These are phyloP conservation scores for Cyathus striatus DNA, from an alignment of 768 basidiomycete genomes.

Conservation along the genomic window DNA sequence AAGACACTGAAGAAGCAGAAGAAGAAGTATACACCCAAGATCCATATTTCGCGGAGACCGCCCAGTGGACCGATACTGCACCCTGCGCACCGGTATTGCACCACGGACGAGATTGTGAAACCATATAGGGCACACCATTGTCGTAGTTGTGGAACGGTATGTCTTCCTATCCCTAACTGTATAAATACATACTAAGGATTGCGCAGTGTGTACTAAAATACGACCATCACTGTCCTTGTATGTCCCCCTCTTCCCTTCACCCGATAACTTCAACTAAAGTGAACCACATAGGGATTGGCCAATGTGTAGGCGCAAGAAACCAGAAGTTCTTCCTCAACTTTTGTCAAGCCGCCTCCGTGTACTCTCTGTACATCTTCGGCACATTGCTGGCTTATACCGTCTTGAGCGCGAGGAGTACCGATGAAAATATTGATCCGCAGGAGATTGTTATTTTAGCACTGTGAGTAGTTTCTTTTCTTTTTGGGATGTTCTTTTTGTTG, in stretches of 20 bases:
- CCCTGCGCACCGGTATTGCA: constrained; percentile 67
- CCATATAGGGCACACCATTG: constrained; percentile 80
- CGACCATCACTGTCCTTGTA: constrained; percentile 90
- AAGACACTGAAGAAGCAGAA: no score
- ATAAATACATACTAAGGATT: neutral
- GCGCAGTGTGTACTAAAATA: constrained; percentile 76
- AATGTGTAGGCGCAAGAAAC: constrained; percentile 90
- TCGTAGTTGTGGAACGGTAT: constrained; percentile 73
- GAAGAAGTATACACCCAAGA: constrained; percentile 10
- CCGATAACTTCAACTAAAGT: neutral
- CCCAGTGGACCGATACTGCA: constrained; percentile 39
- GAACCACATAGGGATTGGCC: constrained; percentile 65
- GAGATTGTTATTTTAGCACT: constrained; percentile 68
- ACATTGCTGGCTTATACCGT: constrained; percentile 55
- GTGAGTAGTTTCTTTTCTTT: constrained; percentile 37
- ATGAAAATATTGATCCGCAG: constrained; percentile 51
- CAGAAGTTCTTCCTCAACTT: constrained; percentile 94
- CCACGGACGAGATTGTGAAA: constrained; percentile 58
- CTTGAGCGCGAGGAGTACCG: constrained; percentile 16
- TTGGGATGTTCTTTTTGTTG: no score
- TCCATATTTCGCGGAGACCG: constrained; percentile 28
- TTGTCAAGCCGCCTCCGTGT: constrained; percentile 54
- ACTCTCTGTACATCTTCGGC: constrained; percentile 57
- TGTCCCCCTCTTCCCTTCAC: constrained; percentile 15
- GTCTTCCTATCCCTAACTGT: constrained; percentile 17